Percentiles rank a stretch among this genome's conserved stretches.
phyloP scores from a whole-genome alignment of 108 stramenopile genomes.

The Poteriospumella lacustris region DNA sequence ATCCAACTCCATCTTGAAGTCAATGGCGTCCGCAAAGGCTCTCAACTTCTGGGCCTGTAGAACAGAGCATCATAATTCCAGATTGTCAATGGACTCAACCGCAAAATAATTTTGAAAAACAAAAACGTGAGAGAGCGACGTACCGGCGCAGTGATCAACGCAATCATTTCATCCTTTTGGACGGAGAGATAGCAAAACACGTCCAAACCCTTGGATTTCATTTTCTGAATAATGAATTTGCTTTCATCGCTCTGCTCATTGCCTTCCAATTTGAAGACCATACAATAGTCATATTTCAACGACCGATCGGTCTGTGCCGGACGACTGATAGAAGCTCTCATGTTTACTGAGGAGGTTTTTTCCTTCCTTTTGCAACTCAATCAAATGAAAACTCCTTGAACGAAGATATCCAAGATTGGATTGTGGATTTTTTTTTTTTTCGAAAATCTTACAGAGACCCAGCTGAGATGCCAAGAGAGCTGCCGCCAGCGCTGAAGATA shows the following conservation, averaged over 20 bases:
- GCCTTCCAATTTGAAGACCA: constrained; percentile 42
- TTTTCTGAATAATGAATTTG: constrained; percentile 5
- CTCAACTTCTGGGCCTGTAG: neutral
- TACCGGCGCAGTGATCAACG: neutral
- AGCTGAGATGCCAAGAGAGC: too few relatives aligned
- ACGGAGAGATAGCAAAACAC: neutral
- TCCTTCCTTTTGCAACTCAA: too few relatives aligned
- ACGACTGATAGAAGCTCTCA: too few relatives aligned
- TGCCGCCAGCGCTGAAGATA: too few relatives aligned
- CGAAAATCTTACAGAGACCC: too few relatives aligned
- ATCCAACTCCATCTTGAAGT: constrained; percentile 15
- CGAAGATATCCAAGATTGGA: too few relatives aligned
- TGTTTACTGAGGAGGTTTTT: too few relatives aligned
- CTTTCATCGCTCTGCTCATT: neutral
- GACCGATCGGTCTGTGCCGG: too few relatives aligned
- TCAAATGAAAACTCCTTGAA: too few relatives aligned
- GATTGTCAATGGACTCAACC: too few relatives aligned
- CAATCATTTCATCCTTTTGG: constrained; percentile 6
- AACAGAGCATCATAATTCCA: too few relatives aligned
- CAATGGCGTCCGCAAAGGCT: constrained; percentile 14
- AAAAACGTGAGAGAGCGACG: constrained; percentile 6
- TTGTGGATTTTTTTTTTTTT: too few relatives aligned
- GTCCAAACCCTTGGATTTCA: neutral
- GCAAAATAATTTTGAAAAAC: neutral
- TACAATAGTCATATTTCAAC: constrained; percentile 40